Base-by-base conservation (phyloP, 352 stramenopile species). In the Globisporangium irregulare region DNA sequence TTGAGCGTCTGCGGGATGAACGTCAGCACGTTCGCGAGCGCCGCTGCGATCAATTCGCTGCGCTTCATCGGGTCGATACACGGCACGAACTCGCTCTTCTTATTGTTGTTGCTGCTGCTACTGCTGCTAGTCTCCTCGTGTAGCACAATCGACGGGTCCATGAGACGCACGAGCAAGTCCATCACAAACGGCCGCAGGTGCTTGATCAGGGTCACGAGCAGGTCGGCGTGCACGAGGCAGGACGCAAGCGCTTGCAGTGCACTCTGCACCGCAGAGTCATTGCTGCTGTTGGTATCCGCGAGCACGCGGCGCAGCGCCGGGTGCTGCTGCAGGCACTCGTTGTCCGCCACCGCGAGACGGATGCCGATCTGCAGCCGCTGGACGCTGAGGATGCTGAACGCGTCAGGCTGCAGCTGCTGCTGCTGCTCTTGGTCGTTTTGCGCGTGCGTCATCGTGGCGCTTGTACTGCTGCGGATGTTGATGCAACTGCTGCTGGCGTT, bases 121-220 rank as follows among this genome's bases (percentile, higher is more conserved):
- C 29, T 32, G 62, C 24, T 38, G 54, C 15, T 27, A 12, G 10
- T 53, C n/a, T 68, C 43, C 20, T 90, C 78, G 66, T 84, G 88
- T 48, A 93, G 56, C 34, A 65, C 72, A 18, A 85, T 65, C 3
- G 66, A 69, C 12, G 80, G 76, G 62, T 93, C 80, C 43, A 85
- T 74, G 14, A 96, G 70, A 4, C 84, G 86, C 55, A 78, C 79
- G 51, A 91, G 73, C 48, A 95, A 68, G 50, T 96, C 89, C 60
- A 93, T 67, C 25, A 84, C 58, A 53, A 93, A 96, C 34, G 87
- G 80, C 20, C 84, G 80, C 48, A 96, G 67, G 61, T 93, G 68
- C 62, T 83, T 75, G 29, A 93, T 66, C 20, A 93, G 68, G 8
- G 75, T 41, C 53, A 58, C 70, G 15, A 81, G 73, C 20, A 91